Evolutionary conservation across 768 basidiomycete genomes (phyloP).

Genomic region (Boletus sp.): DNA sequence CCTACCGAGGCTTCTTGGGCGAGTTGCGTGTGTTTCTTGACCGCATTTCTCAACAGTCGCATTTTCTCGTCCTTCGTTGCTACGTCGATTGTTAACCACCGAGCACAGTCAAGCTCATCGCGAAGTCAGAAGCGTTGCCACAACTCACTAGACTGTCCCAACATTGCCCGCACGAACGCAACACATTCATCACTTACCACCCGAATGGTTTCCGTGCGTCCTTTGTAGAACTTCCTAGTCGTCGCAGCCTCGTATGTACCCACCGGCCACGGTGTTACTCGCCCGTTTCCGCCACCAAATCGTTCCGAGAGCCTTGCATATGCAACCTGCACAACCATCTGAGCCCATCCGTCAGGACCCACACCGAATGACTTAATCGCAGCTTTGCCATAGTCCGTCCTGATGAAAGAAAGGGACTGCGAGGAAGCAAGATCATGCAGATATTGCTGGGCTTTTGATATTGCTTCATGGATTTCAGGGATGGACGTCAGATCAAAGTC

Average conservation of each 20-base stretch:
- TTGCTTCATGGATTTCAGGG: constrained; percentile 39
- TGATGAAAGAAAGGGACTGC: constrained; percentile 61
- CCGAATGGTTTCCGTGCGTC: constrained; percentile 92
- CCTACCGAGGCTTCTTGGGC: constrained; percentile 66
- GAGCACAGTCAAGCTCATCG: not conserved
- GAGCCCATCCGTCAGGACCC: constrained; percentile 95
- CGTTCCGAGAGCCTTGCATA: constrained; percentile 65
- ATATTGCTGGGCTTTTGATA: constrained; percentile 53
- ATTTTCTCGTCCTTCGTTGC: constrained; percentile 43
- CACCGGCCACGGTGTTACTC: constrained; percentile 48
- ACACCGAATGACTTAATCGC: constrained; percentile 83
- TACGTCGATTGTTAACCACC: constrained; percentile 1
- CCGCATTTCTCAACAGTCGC: constrained; percentile 55
- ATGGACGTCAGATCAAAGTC: constrained; percentile 60
- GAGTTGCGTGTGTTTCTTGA: constrained; percentile 61
- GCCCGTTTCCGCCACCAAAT: constrained; percentile 16
- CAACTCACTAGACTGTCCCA: constrained; percentile 41
- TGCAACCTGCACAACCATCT: constrained; percentile 89
- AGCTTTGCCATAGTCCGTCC: constrained; percentile 80
- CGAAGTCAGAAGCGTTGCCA: not conserved
- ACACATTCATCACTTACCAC: constrained; percentile 77
- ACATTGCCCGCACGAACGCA: constrained; percentile 76
- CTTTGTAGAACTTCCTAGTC: constrained; percentile 85
- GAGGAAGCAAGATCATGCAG: constrained; percentile 57
- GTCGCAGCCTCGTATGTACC: constrained; percentile 95